These are phyloP conservation scores for Pezicula rhizophila DNA, from an alignment of 2,329 filamentous ascomycete species.

Conservation along the genomic window DNA sequence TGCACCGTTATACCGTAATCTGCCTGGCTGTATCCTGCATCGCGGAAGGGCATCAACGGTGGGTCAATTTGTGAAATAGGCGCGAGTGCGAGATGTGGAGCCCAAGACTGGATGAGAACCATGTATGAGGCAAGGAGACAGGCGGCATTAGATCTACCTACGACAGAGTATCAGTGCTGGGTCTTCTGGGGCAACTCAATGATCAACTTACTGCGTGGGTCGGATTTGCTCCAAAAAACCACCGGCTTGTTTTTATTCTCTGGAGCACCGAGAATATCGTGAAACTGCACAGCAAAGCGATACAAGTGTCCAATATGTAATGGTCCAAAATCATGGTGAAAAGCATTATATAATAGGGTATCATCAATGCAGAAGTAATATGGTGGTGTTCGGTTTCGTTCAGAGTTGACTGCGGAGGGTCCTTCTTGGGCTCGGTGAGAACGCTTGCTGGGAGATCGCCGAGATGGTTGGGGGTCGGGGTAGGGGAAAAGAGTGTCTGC, in stretches of 20 bases:
- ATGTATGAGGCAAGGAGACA: constrained; percentile 97
- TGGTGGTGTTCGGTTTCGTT: constrained; percentile 55
- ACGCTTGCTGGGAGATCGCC: constrained; percentile 67
- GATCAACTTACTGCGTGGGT: constrained; percentile 70
- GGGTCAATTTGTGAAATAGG: constrained; percentile 96
- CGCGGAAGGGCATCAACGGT: constrained; percentile 96
- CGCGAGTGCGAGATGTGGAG: constrained; percentile 88
- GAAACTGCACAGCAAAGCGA: constrained; percentile 90
- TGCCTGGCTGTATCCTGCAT: constrained; percentile 96
- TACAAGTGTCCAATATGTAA: constrained; percentile 96
- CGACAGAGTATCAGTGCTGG: constrained; percentile 19
- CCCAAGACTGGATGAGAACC: constrained; percentile 97
- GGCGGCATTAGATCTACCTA: constrained; percentile 85
- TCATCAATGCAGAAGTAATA: constrained; percentile 97
- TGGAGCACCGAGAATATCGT: constrained; percentile 87
- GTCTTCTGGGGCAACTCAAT: constrained; percentile 6
- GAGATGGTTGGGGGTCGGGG: constrained; percentile 46
- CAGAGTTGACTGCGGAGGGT: constrained; percentile 39
- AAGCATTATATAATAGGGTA: constrained; percentile 90
- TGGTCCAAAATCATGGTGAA: constrained; percentile 97
- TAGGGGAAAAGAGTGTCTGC: constrained; percentile 83
- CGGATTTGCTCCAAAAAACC: constrained; percentile 92
- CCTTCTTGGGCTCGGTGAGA: constrained; percentile 60
- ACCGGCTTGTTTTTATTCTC: constrained; percentile 86
- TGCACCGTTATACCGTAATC: constrained; percentile 95